These are phyloP conservation scores for Fimicolochytrium jonesii DNA, from an alignment of 192 early-diverging fungal species.

Conservation along the genomic window DNA sequence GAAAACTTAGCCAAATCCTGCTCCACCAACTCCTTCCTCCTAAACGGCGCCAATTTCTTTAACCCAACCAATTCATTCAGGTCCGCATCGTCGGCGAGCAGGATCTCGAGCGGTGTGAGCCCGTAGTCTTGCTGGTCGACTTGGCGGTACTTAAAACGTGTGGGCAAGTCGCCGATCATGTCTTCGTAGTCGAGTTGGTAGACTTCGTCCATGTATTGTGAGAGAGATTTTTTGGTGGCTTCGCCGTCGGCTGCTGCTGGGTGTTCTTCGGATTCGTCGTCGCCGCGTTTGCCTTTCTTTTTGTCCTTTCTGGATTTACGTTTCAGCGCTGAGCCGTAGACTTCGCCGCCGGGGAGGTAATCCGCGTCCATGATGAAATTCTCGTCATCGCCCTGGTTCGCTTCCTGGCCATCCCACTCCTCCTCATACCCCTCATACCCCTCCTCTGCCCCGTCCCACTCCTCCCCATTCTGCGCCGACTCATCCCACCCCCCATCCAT, in stretches of 20 bases:
- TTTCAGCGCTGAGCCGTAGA: slow-evolving; percentile 40
- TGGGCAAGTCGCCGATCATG: slow-evolving; percentile 78
- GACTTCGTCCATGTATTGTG: slow-evolving; percentile 82
- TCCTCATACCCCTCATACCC: slow-evolving; percentile 31
- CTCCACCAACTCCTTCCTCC: slow-evolving; percentile 19
- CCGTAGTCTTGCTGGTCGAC: slow-evolving; percentile 74
- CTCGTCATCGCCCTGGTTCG: slow-evolving; percentile 48
- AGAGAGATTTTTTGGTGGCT: slow-evolving; percentile 35
- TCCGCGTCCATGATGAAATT: slow-evolving; percentile 92
- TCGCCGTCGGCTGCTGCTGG: slow-evolving; percentile 22
- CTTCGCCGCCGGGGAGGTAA: slow-evolving; percentile 69
- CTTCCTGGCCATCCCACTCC: slow-evolving; percentile 35
- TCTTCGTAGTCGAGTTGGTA: slow-evolving; percentile 93
- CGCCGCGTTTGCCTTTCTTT: not conserved
- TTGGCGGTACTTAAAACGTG: slow-evolving; percentile 90
- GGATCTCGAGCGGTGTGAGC: slow-evolving; percentile 77
- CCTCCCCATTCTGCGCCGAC: slow-evolving; percentile 28
- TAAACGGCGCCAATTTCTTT: slow-evolving; percentile 83
- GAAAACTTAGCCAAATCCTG: slow-evolving; percentile 22
- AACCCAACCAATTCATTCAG: slow-evolving; percentile 82
- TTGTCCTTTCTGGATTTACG: slow-evolving; percentile 21
- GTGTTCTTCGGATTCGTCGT: slow-evolving; percentile 20
- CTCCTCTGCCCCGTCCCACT: slow-evolving; percentile 15
- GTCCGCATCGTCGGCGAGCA: slow-evolving; percentile 84
- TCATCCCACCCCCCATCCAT: slow-evolving; percentile 31